These are phyloP conservation scores for Rhizophagus clarus DNA, from an alignment of 192 early-diverging fungal species.

Conservation along the genomic window DNA sequence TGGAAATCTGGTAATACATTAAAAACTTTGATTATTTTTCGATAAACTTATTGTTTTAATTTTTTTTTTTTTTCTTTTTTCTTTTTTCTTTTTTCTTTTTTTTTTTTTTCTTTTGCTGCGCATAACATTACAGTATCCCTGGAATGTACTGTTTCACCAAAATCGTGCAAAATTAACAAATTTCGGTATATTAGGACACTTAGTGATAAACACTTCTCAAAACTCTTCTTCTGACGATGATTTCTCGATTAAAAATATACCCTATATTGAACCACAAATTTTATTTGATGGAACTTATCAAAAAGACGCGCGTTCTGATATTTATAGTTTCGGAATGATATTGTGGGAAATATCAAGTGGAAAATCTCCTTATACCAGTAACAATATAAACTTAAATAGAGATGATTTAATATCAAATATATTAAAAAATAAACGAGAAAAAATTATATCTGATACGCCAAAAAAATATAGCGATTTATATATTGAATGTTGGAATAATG, in stretches of 20 bases:
- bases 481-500: background rate
- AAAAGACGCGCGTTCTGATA: background rate
- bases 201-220: background rate
- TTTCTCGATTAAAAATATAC: background rate
- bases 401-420: background rate
- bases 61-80: no score
- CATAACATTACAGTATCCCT: background rate
- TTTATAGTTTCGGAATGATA: background rate
- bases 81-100: no score
- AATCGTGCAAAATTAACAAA: background rate
- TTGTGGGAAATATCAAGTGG: conserved; percentile 1
- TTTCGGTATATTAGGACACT: background rate
- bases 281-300: background rate
- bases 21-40: no score
- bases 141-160: background rate
- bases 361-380: background rate
- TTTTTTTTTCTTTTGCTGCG: background rate
- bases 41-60: no score
- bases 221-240: background rate
- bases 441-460: background rate
- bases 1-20: background rate
- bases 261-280: background rate
- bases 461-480: background rate
- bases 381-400: no score
- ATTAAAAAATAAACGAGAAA: background rate